These are phyloP conservation scores for Cercophora samala DNA, from an alignment of 495 filamentous ascomycete species.

Conservation along the genomic window DNA sequence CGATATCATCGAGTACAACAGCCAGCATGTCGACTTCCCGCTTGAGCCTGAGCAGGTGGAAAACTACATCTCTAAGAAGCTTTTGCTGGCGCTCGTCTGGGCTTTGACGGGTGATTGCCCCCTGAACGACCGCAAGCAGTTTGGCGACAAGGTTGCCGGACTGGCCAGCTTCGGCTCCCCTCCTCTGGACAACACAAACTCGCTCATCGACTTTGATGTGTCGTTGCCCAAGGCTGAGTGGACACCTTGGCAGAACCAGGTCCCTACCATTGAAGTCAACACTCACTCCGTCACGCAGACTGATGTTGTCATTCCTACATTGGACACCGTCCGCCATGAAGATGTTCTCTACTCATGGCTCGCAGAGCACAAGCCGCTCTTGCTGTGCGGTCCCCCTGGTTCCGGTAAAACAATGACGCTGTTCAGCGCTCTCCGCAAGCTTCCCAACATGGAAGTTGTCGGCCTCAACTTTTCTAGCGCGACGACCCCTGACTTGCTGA, in stretches of 20 bases:
- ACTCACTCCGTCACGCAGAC: conserved; percentile 97
- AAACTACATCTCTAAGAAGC: conserved; percentile 84
- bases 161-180: conserved; percentile 83
- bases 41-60: conserved; percentile 86
- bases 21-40: conserved; percentile 89
- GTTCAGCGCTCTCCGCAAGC: conserved; percentile 91
- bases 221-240: conserved; percentile 81
- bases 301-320: conserved; percentile 93
- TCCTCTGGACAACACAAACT: conserved; percentile 65
- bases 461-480: conserved; percentile 99
- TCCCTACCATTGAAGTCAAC: conserved; percentile 91
- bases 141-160: conserved; percentile 76
- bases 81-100: conserved; percentile 89
- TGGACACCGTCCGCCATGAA: conserved; percentile 96
- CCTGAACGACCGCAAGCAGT: conserved; percentile 77
- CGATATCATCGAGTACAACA: conserved; percentile 90
- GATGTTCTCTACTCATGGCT: conserved; percentile 98
- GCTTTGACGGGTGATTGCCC: conserved; percentile 94
- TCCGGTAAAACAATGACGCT: conserved; percentile 99
- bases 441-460: conserved; percentile 98
- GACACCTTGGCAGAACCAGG: conserved; percentile 89
- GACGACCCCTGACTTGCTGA: conserved; percentile 92
- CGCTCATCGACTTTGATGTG: conserved; percentile 94
- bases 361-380: conserved; percentile 93
- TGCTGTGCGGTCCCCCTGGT: conserved; percentile 95